A percentile compares a stretch with the other conserved stretches of the same genome.
Evolutionary conservation across 2,329 filamentous ascomycete genomes (phyloP).

Genomic region (Triangularia setosa): DNA sequence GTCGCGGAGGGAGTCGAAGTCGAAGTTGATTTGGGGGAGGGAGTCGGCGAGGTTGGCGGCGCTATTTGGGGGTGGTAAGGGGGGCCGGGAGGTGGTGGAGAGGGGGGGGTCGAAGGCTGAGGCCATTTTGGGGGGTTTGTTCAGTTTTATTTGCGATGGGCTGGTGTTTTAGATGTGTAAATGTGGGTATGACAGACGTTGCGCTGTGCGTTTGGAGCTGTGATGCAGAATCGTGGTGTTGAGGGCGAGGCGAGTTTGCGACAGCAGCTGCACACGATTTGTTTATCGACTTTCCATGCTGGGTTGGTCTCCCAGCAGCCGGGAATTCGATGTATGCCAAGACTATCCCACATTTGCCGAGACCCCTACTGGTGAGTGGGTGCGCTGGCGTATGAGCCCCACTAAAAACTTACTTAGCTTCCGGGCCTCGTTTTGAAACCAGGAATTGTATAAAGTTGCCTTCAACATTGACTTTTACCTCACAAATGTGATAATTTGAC

Average conservation of each 20-base stretch:
- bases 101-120: slow-evolving; percentile 68
- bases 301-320: slow-evolving; percentile 22
- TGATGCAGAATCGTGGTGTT: slow-evolving; percentile 1
- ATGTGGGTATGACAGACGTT: neutral
- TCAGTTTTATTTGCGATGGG: neutral
- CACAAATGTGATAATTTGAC: neutral
- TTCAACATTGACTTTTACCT: neutral
- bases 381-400: neutral
- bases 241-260: neutral
- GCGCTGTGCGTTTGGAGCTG: neutral
- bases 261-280: no score
- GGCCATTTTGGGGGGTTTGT: slow-evolving; percentile 40
- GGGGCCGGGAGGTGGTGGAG: slow-evolving; percentile 48
- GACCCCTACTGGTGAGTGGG: neutral
- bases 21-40: slow-evolving; percentile 88
- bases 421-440: neutral
- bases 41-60: slow-evolving; percentile 68
- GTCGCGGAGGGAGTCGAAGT: slow-evolving; percentile 90
- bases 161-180: neutral
- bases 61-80: slow-evolving; percentile 46
- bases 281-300: slow-evolving; percentile 23
- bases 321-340: slow-evolving; percentile 7
- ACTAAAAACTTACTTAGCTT: slow-evolving; percentile 4
- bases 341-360: slow-evolving; percentile 7
- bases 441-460: neutral